Conservation (phyloP, 2,329 filamentous ascomycete species). For the Emericellopsis cladophorae region DNA sequence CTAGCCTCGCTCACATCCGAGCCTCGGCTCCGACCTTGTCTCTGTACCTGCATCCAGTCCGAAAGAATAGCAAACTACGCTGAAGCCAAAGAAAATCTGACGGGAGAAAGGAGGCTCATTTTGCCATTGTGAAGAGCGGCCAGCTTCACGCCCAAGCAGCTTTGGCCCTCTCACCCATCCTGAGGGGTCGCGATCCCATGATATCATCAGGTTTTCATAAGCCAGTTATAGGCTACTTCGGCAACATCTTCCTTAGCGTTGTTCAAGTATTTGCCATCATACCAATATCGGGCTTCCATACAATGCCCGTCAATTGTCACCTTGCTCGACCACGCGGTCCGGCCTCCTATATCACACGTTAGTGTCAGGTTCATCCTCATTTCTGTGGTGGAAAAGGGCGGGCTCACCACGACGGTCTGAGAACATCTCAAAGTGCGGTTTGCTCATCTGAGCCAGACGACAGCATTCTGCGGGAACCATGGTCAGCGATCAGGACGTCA, state of each 20-base stretch:
- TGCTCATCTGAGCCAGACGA: slow-evolving; percentile 30
- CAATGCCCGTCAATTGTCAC: slow-evolving; percentile 57
- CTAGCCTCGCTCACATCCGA: too few relatives aligned
- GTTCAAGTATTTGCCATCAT: slow-evolving; percentile 77
- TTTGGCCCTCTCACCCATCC: background rate
- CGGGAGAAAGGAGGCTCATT: too few relatives aligned
- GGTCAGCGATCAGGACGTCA: background rate
- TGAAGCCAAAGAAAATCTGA: too few relatives aligned
- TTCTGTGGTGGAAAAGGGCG: background rate
- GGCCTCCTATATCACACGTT: slow-evolving; percentile 47
- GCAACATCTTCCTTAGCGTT: slow-evolving; percentile 89
- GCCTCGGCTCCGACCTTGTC: too few relatives aligned
- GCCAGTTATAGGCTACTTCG: slow-evolving; percentile 57
- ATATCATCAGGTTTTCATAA: slow-evolving; percentile 16
- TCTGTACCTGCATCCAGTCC: too few relatives aligned
- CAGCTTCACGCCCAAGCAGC: too few relatives aligned
- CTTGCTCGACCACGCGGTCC: slow-evolving; percentile 79
- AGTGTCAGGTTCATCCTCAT: background rate
- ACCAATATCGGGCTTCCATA: slow-evolving; percentile 74
- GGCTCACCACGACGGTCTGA: slow-evolving; percentile 55
- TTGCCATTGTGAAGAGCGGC: too few relatives aligned
- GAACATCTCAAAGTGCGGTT: slow-evolving; percentile 50
- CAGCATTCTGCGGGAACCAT: slow-evolving; percentile 33
- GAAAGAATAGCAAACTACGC: too few relatives aligned
- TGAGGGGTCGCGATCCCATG: slow-evolving; percentile 10